Evolutionary conservation across 306 rosid genomes (phyloP), one percentile per base, ranked within the genome.

Genomic region (Rosa chinensis): DNA sequence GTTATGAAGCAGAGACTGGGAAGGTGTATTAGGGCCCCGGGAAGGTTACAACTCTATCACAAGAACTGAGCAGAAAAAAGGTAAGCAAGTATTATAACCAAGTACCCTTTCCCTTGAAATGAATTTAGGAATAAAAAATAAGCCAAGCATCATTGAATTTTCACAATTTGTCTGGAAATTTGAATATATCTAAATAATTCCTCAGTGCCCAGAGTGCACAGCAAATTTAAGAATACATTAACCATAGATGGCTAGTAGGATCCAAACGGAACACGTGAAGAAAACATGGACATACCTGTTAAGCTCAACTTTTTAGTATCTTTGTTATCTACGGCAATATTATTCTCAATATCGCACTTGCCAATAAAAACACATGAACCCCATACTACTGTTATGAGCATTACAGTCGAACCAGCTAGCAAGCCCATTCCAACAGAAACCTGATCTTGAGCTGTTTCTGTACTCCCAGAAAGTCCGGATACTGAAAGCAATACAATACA

Each of bases 361-460:
- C 92, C 95, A 21, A 90, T 84, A 42, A 89, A 11, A 70, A 90
- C 81, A 79, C 95, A 89, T 11, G 92, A 80, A n/a, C 91, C 92
- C 95, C 92, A 90, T 55, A 89, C 81, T 40, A 89, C 8, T 8
- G 95, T 78, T 59, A 89, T 85, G 63, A 90, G 93, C 93, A 92
- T 82, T n/a, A 89, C 94, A 73, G 91, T 88, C 53, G 97, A 89
- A 48, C 96, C 96, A 77, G 93, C 89, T 44, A 91, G 81, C 78
- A 91, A 84, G 28, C 93, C 93, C 90, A 91, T 91, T 81, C 94
- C 97, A 45, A 89, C 91, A 8, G 91, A 84, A 67, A 92, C 97
- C 79, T 89, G 97, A 78, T 86, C 79, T 81, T 92, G 94, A 35
- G 92, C 92, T 47, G 86, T 86, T 23, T 74, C 89, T 50, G 82